Percentiles rank a stretch among this genome's conserved stretches.
phyloP scores from a whole-genome alignment of 305 asterid species.

The Fraxinus paxiana region DNA sequence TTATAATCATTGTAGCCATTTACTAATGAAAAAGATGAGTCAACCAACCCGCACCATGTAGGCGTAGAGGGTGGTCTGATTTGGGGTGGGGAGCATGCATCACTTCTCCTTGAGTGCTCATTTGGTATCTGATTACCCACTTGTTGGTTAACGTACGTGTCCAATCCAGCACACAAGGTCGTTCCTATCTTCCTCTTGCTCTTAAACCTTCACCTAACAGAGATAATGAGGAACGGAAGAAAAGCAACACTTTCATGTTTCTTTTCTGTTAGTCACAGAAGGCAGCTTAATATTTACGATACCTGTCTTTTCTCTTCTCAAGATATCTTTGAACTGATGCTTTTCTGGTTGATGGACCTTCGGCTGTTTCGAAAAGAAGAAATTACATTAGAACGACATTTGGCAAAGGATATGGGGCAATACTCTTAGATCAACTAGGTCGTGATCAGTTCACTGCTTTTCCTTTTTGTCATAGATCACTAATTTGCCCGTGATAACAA shows the following conservation, averaged over 20 bases:
- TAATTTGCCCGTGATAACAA: background rate
- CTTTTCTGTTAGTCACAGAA: slow-evolving; percentile 18
- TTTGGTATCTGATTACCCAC: slow-evolving; percentile 38
- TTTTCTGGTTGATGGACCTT: slow-evolving; percentile 69
- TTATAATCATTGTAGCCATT: background rate
- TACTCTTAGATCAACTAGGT: slow-evolving; percentile 1
- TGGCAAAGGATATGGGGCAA: slow-evolving; percentile 4
- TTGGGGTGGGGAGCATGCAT: slow-evolving; percentile 44
- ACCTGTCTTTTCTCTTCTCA: slow-evolving; percentile 96
- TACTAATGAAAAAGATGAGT: slow-evolving; percentile 8
- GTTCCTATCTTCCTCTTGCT: slow-evolving; percentile 73
- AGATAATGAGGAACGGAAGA: slow-evolving; percentile 49
- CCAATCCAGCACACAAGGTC: slow-evolving; percentile 53
- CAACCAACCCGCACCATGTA: slow-evolving; percentile 49
- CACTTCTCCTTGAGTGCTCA: slow-evolving; percentile 35
- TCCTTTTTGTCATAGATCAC: background rate
- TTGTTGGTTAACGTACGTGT: slow-evolving; percentile 48
- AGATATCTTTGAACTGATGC: slow-evolving; percentile 85
- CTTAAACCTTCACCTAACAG: slow-evolving; percentile 96
- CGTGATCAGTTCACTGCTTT: background rate
- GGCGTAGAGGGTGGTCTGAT: slow-evolving; percentile 50
- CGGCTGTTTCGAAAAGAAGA: slow-evolving; percentile 40
- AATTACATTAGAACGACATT: slow-evolving; percentile 21
- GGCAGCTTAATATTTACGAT: slow-evolving; percentile 28
- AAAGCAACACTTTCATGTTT: slow-evolving; percentile 32